A percentile compares a stretch with the other conserved stretches of the same genome.
Evolutionary conservation across 306 rosid genomes (phyloP).

Genomic region (Lotus japonicus): DNA sequence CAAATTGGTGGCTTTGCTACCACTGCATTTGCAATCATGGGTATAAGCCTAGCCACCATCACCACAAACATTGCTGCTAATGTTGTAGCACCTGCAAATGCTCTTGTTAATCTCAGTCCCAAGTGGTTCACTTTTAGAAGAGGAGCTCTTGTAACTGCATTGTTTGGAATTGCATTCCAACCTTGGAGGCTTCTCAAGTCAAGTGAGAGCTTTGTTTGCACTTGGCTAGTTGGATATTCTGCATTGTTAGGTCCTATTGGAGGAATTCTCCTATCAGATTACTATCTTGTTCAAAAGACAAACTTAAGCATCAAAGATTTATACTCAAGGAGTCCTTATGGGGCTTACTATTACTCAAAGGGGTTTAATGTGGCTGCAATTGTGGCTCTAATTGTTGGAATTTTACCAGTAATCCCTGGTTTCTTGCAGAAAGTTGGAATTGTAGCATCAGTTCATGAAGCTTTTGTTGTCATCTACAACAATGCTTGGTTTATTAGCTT

Average conservation of each 20-base stretch:
- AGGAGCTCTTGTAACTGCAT: slow-evolving; percentile 65
- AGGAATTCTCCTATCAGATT: slow-evolving; percentile 64
- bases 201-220: slow-evolving; percentile 85
- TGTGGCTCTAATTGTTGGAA: slow-evolving; percentile 56
- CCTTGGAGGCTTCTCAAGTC: slow-evolving; percentile 84
- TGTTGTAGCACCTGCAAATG: slow-evolving; percentile 88
- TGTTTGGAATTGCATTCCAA: slow-evolving; percentile 76
- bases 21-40: slow-evolving; percentile 49
- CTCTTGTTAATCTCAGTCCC: slow-evolving; percentile 71
- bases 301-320: slow-evolving; percentile 42
- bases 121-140: slow-evolving; percentile 58
- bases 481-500: slow-evolving; percentile 88
- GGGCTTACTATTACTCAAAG: slow-evolving; percentile 48
- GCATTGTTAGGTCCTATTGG: slow-evolving; percentile 81
- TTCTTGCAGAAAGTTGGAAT: slow-evolving; percentile 66
- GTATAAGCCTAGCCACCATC: slow-evolving; percentile 66
- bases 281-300: slow-evolving; percentile 45
- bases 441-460: slow-evolving; percentile 29
- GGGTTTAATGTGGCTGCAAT: slow-evolving; percentile 74
- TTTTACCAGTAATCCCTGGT: slow-evolving; percentile 76
- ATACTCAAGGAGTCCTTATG: slow-evolving; percentile 54
- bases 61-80: slow-evolving; percentile 90
- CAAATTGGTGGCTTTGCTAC: slow-evolving; percentile 74
- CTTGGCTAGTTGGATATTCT: slow-evolving; percentile 92
- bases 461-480: slow-evolving; percentile 51